Evolutionary conservation across 352 stramenopile species (phyloP).

Genomic region (Phytopythium sindhum): DNA sequence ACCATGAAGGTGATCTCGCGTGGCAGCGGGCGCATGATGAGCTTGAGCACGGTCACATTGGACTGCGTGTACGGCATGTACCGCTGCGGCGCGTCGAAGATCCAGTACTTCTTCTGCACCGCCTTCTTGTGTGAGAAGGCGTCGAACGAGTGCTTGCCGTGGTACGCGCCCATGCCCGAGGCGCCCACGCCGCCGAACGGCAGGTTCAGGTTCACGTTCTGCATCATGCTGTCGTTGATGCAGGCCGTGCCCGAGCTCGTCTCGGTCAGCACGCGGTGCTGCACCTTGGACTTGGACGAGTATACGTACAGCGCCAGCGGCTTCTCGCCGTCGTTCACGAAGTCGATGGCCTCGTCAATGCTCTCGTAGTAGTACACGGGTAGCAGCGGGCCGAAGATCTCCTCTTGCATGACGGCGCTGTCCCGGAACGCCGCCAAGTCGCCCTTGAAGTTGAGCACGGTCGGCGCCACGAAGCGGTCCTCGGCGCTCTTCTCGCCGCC

Average conservation of each 20-base stretch:
- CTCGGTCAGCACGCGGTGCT: constrained; percentile 26
- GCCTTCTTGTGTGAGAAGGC: constrained; percentile 70
- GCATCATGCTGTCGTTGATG: constrained; percentile 85
- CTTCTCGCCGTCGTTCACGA: constrained; percentile 51
- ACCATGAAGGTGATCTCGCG: constrained; percentile 24
- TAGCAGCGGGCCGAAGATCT: constrained; percentile 96
- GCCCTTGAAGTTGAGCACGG: constrained; percentile 86
- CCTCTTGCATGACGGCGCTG: constrained; percentile 84
- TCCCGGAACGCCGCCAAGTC: constrained; percentile 41
- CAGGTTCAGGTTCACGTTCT: constrained; percentile 57
- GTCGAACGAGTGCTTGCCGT: constrained; percentile 80
- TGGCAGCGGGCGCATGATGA: constrained; percentile 35
- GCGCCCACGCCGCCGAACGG: constrained; percentile 81
- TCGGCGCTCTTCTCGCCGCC: constrained; percentile 58
- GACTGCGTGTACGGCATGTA: constrained; percentile 61
- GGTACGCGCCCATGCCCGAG: constrained; percentile 81
- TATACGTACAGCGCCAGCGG: constrained; percentile 89
- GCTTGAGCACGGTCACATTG: constrained; percentile 13
- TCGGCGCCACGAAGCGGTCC: constrained; percentile 83
- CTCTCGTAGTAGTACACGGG: constrained; percentile 84
- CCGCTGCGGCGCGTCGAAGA: constrained; percentile 49
- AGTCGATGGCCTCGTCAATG: constrained; percentile 36
- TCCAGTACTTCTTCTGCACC: constrained; percentile 49
- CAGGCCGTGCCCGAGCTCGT: constrained; percentile 53
- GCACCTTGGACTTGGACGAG: constrained; percentile 29